These are phyloP conservation scores for Beauveria scarabaeidicola DNA, from an alignment of 2,329 filamentous ascomycete species.

Conservation along the genomic window DNA sequence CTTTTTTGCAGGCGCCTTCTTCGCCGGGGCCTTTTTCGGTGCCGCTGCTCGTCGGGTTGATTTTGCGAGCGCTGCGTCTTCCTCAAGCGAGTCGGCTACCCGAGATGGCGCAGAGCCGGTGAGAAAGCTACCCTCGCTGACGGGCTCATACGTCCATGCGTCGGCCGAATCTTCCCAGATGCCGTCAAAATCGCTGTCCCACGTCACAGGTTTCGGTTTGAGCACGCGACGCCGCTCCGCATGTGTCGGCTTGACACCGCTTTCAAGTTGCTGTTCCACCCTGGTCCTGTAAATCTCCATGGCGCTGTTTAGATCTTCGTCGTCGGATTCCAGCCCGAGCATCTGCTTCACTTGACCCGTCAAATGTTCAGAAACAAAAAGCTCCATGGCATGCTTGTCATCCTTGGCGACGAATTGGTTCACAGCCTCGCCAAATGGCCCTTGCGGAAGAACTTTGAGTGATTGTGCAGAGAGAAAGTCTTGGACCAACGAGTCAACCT, in stretches of 20 bases:
- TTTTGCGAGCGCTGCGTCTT: constrained; percentile 35
- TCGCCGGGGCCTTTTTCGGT: constrained; percentile 36
- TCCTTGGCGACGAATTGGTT: constrained; percentile 91
- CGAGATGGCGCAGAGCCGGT: constrained; percentile 15
- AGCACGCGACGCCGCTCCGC: constrained; percentile 36
- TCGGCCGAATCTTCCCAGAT: constrained; percentile 74
- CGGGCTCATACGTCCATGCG: constrained; percentile 33
- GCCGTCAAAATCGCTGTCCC: constrained; percentile 87
- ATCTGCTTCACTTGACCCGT: constrained; percentile 63
- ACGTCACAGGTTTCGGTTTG: constrained; percentile 68
- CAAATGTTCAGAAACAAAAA: constrained; percentile 66
- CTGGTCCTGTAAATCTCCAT: constrained; percentile 66
- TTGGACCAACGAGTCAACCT: constrained; percentile 79
- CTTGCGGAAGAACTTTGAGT: constrained; percentile 85
- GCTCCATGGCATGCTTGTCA: constrained; percentile 84
- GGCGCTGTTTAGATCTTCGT: constrained; percentile 57
- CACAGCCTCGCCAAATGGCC: constrained; percentile 86
- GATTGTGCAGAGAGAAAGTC: constrained; percentile 84
- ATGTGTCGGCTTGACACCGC: constrained; percentile 41
- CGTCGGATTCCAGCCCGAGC: constrained; percentile 55
- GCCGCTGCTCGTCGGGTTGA: constrained; percentile 29
- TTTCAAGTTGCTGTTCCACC: constrained; percentile 62
- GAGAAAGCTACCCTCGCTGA: constrained; percentile 10
- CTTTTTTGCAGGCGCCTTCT: constrained; percentile 32
- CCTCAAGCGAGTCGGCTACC: constrained; percentile 25